Evolutionary conservation across 495 filamentous ascomycete species (phyloP), one percentile per base, ranked within the genome.

Genomic region (Aspergillus egyptiacus): DNA sequence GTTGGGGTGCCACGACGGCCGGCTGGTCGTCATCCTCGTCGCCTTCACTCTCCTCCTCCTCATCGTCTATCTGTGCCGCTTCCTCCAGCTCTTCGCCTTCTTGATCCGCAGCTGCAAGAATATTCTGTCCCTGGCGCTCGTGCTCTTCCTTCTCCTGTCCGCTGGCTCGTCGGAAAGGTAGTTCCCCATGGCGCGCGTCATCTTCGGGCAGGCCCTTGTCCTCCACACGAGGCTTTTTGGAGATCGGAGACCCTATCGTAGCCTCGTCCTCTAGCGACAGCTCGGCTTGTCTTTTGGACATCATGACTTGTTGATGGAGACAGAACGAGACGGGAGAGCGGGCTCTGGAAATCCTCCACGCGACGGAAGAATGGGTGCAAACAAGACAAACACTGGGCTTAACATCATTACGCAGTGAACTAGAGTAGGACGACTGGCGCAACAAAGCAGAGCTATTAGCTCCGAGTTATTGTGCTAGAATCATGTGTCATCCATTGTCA

Each of bases 251-350:
- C 22, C 73, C 77, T 18, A 66, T 61, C 15, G 67, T 70, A 6
- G 68, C 61, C 17, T 79, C 59, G 35, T 83, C 78, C 55, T 93
- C 87, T n/a, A 93, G 73, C 38, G 84, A 72, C 57, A 88, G 80
- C 47, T 84, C 80, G 42, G 89, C 89, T 50, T 76, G 81, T 68
- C 89, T 79, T 68, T 95, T 94, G 11, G 81, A 71, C 83, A 87
- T 89, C 58, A 54, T 63, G 61, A 58, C 46, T 53, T 44, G 45
- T 38, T 39, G 46, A 55, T n/a, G 46, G 42, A 23, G 42, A 56
- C 46, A 31, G 46, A 18, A 48, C 24, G 15, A 18, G 28, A 13
- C 14, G 20, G 44, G 44, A 46, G 31, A 27, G 33, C 22, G 44
- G 42, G 33, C 41, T 42, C 25, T 20, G 42, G 53, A 48, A 51